Evolutionary conservation across 2,329 filamentous ascomycete genomes (phyloP).

Genomic region (Colletotrichum sp.): DNA sequence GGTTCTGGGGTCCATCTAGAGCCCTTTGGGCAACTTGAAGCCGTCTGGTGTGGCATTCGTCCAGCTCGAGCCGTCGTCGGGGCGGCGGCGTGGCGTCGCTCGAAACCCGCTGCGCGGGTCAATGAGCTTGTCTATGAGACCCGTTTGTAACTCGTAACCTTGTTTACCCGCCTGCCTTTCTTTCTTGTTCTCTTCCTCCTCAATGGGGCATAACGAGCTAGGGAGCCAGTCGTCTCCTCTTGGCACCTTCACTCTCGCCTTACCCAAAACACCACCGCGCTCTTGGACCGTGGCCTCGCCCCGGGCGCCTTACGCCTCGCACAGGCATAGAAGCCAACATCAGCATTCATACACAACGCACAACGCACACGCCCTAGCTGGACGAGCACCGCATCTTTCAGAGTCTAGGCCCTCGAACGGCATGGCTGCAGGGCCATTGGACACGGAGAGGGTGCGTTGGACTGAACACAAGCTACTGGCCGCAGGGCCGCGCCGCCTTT

Average conservation of each 20-base stretch:
- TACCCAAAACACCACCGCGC: neutral
- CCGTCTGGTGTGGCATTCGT: neutral
- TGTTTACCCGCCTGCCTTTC: neutral
- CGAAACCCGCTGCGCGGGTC: conserved; percentile 18
- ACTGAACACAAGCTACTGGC: neutral
- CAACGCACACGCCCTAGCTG: neutral
- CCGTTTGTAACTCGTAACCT: neutral
- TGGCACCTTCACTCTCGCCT: neutral
- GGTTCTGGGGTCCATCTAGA: neutral
- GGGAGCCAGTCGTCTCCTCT: neutral
- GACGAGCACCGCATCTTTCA: neutral
- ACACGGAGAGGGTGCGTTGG: neutral
- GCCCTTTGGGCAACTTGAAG: neutral
- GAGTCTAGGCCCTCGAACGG: neutral
- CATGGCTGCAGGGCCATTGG: neutral
- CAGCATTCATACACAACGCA: neutral
- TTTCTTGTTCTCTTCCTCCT: neutral
- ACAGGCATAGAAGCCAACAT: neutral
- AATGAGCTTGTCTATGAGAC: neutral
- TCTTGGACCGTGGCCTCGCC: neutral
- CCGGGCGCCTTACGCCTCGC: neutral
- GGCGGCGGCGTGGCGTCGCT: conserved; percentile 14
- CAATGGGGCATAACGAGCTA: neutral
- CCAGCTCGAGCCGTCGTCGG: neutral
- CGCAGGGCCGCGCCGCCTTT: neutral